Percentiles rank a stretch among this genome's conserved stretches.
phyloP scores from a whole-genome alignment of 169 alveolate species.

The Condylostoma magnum region DNA sequence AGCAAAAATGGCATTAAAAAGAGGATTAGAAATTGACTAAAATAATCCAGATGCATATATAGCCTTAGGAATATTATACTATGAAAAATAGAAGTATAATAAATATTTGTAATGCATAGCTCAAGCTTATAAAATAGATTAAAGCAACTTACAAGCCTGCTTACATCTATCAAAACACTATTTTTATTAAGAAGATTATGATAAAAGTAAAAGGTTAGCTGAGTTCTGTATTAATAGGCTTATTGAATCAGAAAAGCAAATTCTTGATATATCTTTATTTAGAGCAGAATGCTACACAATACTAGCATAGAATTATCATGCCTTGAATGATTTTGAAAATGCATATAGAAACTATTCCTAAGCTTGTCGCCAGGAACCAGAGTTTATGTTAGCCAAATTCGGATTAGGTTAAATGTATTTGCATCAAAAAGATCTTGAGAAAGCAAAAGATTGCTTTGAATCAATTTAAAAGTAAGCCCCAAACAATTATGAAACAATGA shows the following conservation, averaged over 20 bases:
- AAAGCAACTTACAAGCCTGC: not conserved
- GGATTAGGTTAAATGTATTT: conserved; percentile 27
- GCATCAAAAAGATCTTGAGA: conserved; percentile 6
- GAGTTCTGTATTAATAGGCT: conserved; percentile 5
- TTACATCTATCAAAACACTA: conserved; percentile 26
- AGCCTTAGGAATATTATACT: not conserved
- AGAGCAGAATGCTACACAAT: conserved; percentile 9
- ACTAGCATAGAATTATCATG: conserved; percentile 19
- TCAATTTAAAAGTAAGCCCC: not conserved
- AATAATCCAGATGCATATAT: conserved; percentile 18
- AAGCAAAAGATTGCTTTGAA: conserved; percentile 14
- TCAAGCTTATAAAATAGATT: conserved; percentile 22
- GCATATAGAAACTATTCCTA: conserved; percentile 21
- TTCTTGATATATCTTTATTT: conserved; percentile 1
- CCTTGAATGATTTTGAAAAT: conserved; percentile 4
- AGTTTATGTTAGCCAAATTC: not conserved
- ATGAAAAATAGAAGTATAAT: not conserved
- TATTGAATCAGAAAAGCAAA: not conserved
- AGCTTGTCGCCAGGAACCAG: conserved; percentile 6
- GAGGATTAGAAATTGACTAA: not conserved
- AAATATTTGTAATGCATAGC: not conserved
- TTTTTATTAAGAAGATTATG: conserved; percentile 22
- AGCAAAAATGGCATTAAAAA: conserved; percentile 11
- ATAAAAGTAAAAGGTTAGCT: conserved; percentile 13
- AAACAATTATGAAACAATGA: conserved; percentile 15